Evolutionary conservation across 1,284 basidiomycete species (phyloP).

Genomic region (Cerioporus squamosus): DNA sequence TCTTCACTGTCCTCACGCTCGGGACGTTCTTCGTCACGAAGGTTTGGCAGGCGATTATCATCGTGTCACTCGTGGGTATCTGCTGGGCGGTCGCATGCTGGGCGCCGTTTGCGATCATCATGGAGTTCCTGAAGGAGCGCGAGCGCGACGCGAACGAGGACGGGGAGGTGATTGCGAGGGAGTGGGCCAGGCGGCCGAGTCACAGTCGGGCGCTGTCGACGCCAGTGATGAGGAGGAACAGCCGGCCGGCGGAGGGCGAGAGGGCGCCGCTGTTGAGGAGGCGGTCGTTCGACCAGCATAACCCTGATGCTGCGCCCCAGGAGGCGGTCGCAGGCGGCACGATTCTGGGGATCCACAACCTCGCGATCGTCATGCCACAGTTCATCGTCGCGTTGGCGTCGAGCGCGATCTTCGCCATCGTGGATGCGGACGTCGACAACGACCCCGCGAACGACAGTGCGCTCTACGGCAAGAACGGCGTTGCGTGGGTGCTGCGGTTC

Average conservation of each 20-base stretch:
- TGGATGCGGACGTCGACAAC: slow-evolving; percentile 54
- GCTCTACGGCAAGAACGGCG: slow-evolving; percentile 83
- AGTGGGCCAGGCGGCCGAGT: slow-evolving; percentile 38
- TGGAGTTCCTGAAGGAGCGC: slow-evolving; percentile 91
- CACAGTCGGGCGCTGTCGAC: slow-evolving; percentile 52
- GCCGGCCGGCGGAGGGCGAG: slow-evolving; percentile 17
- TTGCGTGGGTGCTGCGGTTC: slow-evolving; percentile 93
- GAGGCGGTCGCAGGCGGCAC: slow-evolving; percentile 87
- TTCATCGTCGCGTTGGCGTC: slow-evolving; percentile 91
- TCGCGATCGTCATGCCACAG: slow-evolving; percentile 92
- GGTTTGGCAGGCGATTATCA: slow-evolving; percentile 78
- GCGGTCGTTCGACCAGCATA: slow-evolving; percentile 64
- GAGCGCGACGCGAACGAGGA: slow-evolving; percentile 37
- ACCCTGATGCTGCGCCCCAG: slow-evolving; percentile 42
- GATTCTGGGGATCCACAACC: slow-evolving; percentile 93
- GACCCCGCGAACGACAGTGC: slow-evolving; percentile 53
- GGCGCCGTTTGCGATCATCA: slow-evolving; percentile 91
- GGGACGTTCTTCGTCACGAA: slow-evolving; percentile 85
- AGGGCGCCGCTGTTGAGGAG: slow-evolving; percentile 65
- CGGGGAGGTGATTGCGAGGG: slow-evolving; percentile 17
- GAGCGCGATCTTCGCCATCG: slow-evolving; percentile 84
- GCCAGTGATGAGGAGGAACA: slow-evolving; percentile 36
- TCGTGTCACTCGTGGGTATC: slow-evolving; percentile 86
- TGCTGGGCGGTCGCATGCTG: slow-evolving; percentile 96
- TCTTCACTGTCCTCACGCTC: slow-evolving; percentile 79